Evolutionary conservation across 805 yeast genomes (phyloP).

Genomic region (Saturnispora sekii): DNA sequence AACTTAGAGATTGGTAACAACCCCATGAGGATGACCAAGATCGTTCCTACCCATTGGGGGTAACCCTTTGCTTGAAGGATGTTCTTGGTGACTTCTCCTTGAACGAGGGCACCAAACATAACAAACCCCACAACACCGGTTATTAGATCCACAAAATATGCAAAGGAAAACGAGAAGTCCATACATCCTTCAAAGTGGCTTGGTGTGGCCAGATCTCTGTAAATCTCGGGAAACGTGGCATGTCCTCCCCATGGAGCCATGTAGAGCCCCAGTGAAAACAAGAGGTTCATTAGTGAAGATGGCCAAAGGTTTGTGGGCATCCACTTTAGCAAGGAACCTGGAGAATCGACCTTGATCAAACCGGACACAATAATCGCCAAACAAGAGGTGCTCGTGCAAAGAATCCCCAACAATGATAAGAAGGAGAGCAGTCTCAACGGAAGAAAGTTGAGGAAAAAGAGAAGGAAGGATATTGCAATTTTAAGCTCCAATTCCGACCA

Average conservation of each 20-base stretch:
- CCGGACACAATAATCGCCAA: constrained; percentile 54
- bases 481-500: constrained; percentile 34
- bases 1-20: constrained; percentile 75
- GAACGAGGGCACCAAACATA: constrained; percentile 42
- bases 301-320: constrained; percentile 69
- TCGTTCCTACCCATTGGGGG: constrained; percentile 36
- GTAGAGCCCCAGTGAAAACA: constrained; percentile 55
- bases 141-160: constrained; percentile 48
- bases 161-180: constrained; percentile 48
- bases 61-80: constrained; percentile 35
- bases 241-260: constrained; percentile 85
- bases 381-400: constrained; percentile 60
- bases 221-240: constrained; percentile 67
- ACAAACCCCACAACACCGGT: constrained; percentile 61
- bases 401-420: constrained; percentile 59
- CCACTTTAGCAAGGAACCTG: constrained; percentile 64
- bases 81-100: constrained; percentile 44
- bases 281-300: constrained; percentile 34
- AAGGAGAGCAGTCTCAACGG: constrained; percentile 68
- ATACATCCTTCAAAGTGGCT: constrained; percentile 44
- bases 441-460: constrained; percentile 45
- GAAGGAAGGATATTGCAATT: constrained; percentile 27
- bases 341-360: constrained; percentile 43
- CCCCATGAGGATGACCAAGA: constrained; percentile 64
- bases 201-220: constrained; percentile 64